Evolutionary conservation across 2,329 filamentous ascomycete genomes (phyloP).

Genomic region (Aspergillus pseudotamarii): DNA sequence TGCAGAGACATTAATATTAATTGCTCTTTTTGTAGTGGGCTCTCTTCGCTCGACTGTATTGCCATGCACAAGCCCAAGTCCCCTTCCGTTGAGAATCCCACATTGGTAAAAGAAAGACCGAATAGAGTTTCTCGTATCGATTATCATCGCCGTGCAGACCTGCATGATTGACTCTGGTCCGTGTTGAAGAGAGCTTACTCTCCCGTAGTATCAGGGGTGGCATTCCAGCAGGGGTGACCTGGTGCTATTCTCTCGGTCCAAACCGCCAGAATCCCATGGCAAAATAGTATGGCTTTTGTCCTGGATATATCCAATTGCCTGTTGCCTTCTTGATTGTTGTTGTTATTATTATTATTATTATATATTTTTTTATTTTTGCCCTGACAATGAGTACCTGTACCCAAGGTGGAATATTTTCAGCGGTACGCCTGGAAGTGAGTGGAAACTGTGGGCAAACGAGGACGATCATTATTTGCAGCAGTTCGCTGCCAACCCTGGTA

Average conservation of each 20-base stretch:
- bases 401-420: background rate
- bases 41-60: background rate
- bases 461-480: constrained; percentile 3
- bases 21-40: background rate
- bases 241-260: background rate
- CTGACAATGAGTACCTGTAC: background rate
- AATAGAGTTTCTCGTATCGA: constrained; percentile 2
- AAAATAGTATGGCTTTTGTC: background rate
- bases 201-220: background rate
- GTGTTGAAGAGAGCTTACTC: background rate
- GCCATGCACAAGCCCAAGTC: too few species aligned
- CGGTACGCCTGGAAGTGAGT: background rate
- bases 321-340: background rate
- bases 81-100: background rate
- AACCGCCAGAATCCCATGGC: background rate
- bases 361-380: too few species aligned
- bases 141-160: constrained; percentile 1
- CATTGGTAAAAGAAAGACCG: background rate
- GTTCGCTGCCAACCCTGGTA: background rate
- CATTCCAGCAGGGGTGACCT: background rate
- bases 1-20: background rate
- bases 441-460: background rate
- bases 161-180: constrained; percentile 3
- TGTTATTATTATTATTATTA: background rate
- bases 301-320: background rate